Conservation (phyloP, 208 protist genomes). For the Kentomonas sorsogonicus region DNA sequence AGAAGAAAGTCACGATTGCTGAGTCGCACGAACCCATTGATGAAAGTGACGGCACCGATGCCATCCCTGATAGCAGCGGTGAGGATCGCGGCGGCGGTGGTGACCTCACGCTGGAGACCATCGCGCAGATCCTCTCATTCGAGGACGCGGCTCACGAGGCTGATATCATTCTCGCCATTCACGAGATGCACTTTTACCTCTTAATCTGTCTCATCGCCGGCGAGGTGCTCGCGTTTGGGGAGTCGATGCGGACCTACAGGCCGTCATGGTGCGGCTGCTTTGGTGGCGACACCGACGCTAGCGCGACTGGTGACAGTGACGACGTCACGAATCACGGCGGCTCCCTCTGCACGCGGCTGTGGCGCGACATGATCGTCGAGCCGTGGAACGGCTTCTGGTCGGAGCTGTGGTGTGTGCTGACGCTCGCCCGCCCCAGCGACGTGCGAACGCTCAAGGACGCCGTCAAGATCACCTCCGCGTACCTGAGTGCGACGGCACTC, state of each 20-base stretch:
- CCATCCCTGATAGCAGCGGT: too few relatives aligned
- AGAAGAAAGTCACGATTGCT: too few relatives aligned
- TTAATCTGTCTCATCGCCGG: slow-evolving; percentile 31
- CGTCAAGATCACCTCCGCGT: slow-evolving; percentile 45
- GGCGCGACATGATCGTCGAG: slow-evolving; percentile 41
- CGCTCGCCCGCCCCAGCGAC: slow-evolving; percentile 35
- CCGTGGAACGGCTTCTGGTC: slow-evolving; percentile 47
- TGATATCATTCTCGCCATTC: slow-evolving; percentile 17
- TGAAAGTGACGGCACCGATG: too few relatives aligned
- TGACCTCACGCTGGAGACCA: background rate
- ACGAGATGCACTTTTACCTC: slow-evolving; percentile 26
- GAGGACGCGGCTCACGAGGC: slow-evolving; percentile 9
- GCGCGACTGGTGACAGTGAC: too few relatives aligned
- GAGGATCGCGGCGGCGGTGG: background rate
- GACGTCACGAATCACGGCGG: too few relatives aligned
- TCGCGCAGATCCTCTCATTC: slow-evolving; percentile 6
- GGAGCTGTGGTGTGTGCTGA: slow-evolving; percentile 36
- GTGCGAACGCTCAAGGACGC: slow-evolving; percentile 47
- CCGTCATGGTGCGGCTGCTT: slow-evolving; percentile 24
- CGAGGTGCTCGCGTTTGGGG: slow-evolving; percentile 26
- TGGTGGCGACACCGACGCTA: too few relatives aligned
- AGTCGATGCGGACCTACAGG: slow-evolving; percentile 35
- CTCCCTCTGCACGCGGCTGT: slow-evolving; percentile 20
- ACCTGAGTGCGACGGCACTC: slow-evolving; percentile 27
- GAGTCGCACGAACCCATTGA: too few relatives aligned